Evolutionary conservation across 1,139 yeast genomes (phyloP), one percentile per base, ranked within the genome.

Genomic region (Pichia sp.): DNA sequence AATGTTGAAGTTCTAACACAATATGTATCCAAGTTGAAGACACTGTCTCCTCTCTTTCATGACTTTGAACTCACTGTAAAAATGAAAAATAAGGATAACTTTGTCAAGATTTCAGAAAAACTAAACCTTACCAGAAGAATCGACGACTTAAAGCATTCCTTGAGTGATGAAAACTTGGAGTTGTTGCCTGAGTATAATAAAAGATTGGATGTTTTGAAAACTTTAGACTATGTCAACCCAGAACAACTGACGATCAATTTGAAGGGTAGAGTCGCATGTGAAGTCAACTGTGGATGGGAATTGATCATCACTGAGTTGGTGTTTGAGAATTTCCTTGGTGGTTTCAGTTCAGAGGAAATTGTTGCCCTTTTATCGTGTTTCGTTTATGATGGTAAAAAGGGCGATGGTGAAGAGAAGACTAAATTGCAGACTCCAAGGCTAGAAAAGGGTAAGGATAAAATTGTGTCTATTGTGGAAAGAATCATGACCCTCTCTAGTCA

Each of bases 131-230:
- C 69, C 38, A 52, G 57, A 14, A 70, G 78, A 44, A 77, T 87
- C 16, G 71, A 64, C 5, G 59, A 66, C 1, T 60, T 87, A 47
- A 74, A 77, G 50, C 67, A 69, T 33, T 62, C 81, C 33, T 71
- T 87, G 44, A 79, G 94, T 1, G 94, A 85, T 45, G 95, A 88
- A 49, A 93, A 88, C 50, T 65, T 93, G 53, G 96, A 85, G 45
- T 64, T 93, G 36, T 66, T 91, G 31, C 98, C 98, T 1, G 96
- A 91, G 56, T 91, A 91, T 54, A 94, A 87, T 50, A 95, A 86
- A 57, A 72, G 98, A 50, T 64, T 91, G 32, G 71, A 69, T 31
- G 95, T 91, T 5, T 66, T 91, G 41, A 74, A 77, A 50, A 74
- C 74, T 18, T 66, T 87, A 21, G 85, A 77, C 13, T 93, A 83